A percentile compares a stretch with the other conserved stretches of the same genome.
These are phyloP conservation scores for Neurospora pannonica DNA, from an alignment of 495 filamentous ascomycete genomes.

Conservation along the genomic window DNA sequence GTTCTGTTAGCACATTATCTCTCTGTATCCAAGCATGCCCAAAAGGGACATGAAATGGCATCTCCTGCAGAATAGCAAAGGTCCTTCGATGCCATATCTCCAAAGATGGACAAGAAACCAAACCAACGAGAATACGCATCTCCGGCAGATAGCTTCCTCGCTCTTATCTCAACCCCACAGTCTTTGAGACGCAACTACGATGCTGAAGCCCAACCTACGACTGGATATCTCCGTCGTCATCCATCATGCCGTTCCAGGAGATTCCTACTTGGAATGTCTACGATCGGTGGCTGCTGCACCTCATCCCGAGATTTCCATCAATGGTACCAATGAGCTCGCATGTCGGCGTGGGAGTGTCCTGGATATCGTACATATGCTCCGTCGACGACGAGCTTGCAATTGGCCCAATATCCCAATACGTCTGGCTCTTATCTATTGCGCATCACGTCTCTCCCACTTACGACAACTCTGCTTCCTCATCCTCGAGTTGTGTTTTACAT, in stretches of 20 bases:
- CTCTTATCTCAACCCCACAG: not conserved
- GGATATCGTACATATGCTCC: not conserved
- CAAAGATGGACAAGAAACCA: not conserved
- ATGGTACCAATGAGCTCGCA: conserved; percentile 9
- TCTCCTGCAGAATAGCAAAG: not conserved
- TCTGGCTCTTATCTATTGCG: conserved; percentile 13
- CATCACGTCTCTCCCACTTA: conserved; percentile 5
- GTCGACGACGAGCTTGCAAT: not conserved
- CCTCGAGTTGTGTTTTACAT: conserved; percentile 2
- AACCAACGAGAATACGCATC: not conserved
- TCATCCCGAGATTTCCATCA: conserved; percentile 9
- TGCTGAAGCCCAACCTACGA: not conserved
- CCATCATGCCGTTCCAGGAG: not conserved
- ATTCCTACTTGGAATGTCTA: not conserved
- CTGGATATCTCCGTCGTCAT: not conserved
- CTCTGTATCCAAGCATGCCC: not conserved
- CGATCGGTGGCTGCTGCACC: conserved; percentile 8
- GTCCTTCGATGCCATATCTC: not conserved
- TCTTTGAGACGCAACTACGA: not conserved
- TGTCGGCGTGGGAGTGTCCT: conserved; percentile 7
- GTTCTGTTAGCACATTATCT: not conserved
- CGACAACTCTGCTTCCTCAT: not conserved
- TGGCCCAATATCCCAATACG: conserved; percentile 1
- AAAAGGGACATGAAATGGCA: not conserved
- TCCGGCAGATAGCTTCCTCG: not conserved